Evolutionary conservation across 2,329 filamentous ascomycete genomes (phyloP), one percentile per base, ranked within the genome.

Genomic region (Scedosporium minutisporum): DNA sequence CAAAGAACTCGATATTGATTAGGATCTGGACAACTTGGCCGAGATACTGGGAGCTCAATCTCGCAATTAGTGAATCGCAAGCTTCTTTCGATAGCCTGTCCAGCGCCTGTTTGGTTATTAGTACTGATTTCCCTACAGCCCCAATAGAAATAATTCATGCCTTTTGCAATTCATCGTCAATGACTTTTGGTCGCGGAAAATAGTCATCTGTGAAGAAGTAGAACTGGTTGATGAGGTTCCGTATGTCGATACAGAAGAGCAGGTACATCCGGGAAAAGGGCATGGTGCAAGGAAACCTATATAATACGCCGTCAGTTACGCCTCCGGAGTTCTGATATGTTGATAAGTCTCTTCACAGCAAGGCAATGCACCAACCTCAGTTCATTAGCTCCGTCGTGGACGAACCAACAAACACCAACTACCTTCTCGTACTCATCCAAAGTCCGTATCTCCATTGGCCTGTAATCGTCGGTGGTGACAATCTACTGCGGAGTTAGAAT

Each of bases 201-300:
- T 97, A 92, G 70, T 97, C 93, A 69, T 96, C 93, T 7, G 91
- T 92, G 76, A 97, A 99, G 74, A 96, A 93, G 74, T 97, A 97
- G 70, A 99, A 97, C 71, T 97, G 93, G 73, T 97, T 97, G 64
- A 97, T 80, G 73, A 99, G 97, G 74, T 97, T 97, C 46, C 93
- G 86, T 69, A 99, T 97, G 71, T 97, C 92, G 72, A 97, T 97
- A 78, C 95, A 99, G 76, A 95, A 97, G 38, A 97, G 82, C 1
- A 95, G 93, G 72, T 99, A 99, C 95, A 99, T 99, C 69, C 97
- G 93, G 10, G 93, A 97, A 73, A 99, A 99, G 0, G 95, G 96
- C 1, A 99, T 80, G 18, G 97, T 91, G 68, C 89, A 96, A 4
- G 95, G 96, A 72, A 96, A 96, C 12, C 90, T 93, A n/a, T n/a